A percentile compares a stretch with the other conserved stretches of the same genome.
Conservation (phyloP, 257 asterid genomes). For the Jacaranda copaia region DNA sequence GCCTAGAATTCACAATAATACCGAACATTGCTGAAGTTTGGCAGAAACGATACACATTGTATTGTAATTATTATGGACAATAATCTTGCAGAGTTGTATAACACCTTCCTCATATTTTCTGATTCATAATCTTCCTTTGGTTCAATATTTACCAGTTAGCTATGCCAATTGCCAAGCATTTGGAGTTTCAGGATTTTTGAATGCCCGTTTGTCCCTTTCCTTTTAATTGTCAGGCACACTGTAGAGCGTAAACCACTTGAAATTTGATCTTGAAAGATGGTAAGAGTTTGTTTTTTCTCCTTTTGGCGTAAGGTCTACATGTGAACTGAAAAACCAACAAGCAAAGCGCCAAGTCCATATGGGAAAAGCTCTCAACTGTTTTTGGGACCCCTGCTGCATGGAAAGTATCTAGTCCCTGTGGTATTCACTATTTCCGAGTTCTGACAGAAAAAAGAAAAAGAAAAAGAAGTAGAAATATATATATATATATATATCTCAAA, state of each 20-base stretch:
- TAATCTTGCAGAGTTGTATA: slow-evolving; percentile 13
- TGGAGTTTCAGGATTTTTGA: background rate
- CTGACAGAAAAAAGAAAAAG: too few species aligned
- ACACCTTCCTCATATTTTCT: background rate
- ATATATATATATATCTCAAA: too few species aligned
- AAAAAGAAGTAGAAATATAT: too few species aligned
- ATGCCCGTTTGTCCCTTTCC: background rate
- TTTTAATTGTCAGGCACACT: background rate
- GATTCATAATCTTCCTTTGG: too few species aligned
- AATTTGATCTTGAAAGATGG: slow-evolving; percentile 1
- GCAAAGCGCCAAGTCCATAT: background rate
- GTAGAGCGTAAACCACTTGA: slow-evolving; percentile 2
- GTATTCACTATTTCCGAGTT: too few species aligned
- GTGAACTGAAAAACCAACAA: slow-evolving; percentile 13
- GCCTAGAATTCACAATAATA: slow-evolving; percentile 24
- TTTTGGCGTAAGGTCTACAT: slow-evolving; percentile 20
- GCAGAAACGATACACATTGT: background rate
- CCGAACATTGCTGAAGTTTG: background rate
- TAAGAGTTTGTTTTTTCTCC: background rate
- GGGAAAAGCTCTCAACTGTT: background rate
- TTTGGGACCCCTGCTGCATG: too few species aligned
- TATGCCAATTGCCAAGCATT: background rate
- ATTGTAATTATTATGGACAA: slow-evolving; percentile 12
- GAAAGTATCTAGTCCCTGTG: too few species aligned
- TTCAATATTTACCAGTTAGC: background rate